A percentile compares a stretch with the other conserved stretches of the same genome.
phyloP scores from a whole-genome alignment of 352 stramenopile species.

The Phytophthora fragariaefolia region DNA sequence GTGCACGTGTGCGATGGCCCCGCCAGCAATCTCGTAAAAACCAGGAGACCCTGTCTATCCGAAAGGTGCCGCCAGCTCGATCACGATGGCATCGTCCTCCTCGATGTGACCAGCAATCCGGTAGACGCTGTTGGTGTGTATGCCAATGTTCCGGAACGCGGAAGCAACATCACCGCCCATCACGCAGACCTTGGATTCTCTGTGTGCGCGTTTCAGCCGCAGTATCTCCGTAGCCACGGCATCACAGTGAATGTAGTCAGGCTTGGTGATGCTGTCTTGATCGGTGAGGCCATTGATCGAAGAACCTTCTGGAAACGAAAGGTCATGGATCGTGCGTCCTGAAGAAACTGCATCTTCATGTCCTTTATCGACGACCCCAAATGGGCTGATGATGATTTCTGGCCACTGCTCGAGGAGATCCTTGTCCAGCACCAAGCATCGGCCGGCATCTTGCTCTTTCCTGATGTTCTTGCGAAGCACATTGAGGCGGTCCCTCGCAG shows the following conservation, averaged over 20 bases:
- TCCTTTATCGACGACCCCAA: constrained; percentile 19
- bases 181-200: background rate
- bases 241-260: constrained; percentile 9
- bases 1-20: constrained; percentile 8
- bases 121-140: constrained; percentile 21
- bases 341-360: background rate
- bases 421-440: constrained; percentile 20
- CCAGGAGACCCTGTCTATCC: constrained; percentile 18
- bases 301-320: constrained; percentile 8
- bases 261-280: constrained; percentile 17
- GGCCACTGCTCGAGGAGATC: constrained; percentile 23
- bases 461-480: constrained; percentile 26
- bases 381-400: constrained; percentile 20
- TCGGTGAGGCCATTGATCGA: constrained; percentile 28
- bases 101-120: constrained; percentile 13
- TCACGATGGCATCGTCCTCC: constrained; percentile 18
- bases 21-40: too few species aligned
- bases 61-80: constrained; percentile 14
- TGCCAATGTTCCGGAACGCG: constrained; percentile 10
- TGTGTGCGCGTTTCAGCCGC: background rate
- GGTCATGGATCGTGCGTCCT: background rate
- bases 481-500: constrained; percentile 8
- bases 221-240: background rate
- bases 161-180: constrained; percentile 10
- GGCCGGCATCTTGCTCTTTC: constrained; percentile 17